Evolutionary conservation across 2,329 filamentous ascomycete genomes (phyloP), one percentile per base, ranked within the genome.

Genomic region (Aspergillus sergii): DNA sequence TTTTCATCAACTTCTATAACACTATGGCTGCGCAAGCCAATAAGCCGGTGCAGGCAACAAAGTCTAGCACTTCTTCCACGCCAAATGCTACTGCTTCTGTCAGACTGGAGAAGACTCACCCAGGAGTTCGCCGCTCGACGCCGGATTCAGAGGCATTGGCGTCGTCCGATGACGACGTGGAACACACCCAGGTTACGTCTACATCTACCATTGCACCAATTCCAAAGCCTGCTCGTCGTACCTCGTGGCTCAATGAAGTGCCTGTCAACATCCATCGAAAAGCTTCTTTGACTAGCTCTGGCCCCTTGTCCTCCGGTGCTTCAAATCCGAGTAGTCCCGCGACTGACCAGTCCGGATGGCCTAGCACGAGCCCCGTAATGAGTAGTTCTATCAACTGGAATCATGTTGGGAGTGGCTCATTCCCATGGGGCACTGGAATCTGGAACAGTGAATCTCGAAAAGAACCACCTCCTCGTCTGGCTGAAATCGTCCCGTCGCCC

Each of bases 121-220:
- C 82, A 39, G 82, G 82, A 60, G 85, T 89, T 61, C 88, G 94
- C 71, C 91, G 91, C 59, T 93, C 93, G 9, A 97, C 94, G 1
- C 94, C 94, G 26, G 95, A 98, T 75, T 97, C 94, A 4, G 94
- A 98, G 76, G 94, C 92, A 58, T 82, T 98, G 64, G 93, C 91
- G 58, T 98, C 94, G 69, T 97, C 94, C 14, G 95, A 98, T 77
- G 95, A 98, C 76, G 95, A 99, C 78, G 85, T 83, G 62, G 91
- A 97, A 64, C 84, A 88, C 74, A 84, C 86, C 68, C 83, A 83
- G 51, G 82, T 86, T 85, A 62, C 77, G 74, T 71, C 79, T 79
- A 66, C 83, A 83, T 71, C 80, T 78, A 71, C 75, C 75, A 64
- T 73, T 76, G 60, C 86, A 82, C 70, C 85, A 81, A 57, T 84